Evolutionary conservation across 2,329 filamentous ascomycete species (phyloP).

Genomic region (Elsinoe australis): DNA sequence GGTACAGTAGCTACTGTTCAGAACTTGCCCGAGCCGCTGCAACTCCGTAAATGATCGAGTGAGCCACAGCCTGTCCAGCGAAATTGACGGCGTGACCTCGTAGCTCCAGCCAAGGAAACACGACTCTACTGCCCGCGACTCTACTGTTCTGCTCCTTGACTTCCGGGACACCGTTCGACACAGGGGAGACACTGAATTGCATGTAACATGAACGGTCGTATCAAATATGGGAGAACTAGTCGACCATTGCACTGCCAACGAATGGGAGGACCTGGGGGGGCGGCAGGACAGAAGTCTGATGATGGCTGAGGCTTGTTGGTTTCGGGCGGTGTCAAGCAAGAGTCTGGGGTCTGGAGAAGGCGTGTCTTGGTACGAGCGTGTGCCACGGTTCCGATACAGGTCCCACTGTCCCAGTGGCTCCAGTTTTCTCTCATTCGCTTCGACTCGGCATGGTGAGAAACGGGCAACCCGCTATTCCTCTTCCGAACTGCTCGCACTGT

Average conservation of each 20-base stretch:
- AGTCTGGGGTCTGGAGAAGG: conserved; percentile 8
- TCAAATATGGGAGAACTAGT: background rate
- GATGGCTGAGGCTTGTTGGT: conserved; percentile 12
- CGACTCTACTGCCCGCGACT: background rate
- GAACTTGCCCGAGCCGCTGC: conserved; percentile 15
- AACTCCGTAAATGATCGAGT: conserved; percentile 16
- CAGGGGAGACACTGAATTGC: conserved; percentile 3
- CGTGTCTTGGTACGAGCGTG: conserved; percentile 13
- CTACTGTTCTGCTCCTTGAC: no score
- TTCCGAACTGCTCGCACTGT: conserved; percentile 5
- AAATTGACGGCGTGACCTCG: conserved; percentile 15
- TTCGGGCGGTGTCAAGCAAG: conserved; percentile 15
- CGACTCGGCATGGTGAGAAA: conserved; percentile 15
- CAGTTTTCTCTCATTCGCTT: conserved; percentile 13
- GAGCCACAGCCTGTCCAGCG: conserved; percentile 12
- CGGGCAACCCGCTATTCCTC: conserved; percentile 10
- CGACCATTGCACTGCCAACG: background rate
- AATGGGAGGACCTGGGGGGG: conserved; percentile 8
- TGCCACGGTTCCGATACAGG: conserved; percentile 15
- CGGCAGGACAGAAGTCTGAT: conserved; percentile 10
- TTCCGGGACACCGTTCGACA: conserved; percentile 8
- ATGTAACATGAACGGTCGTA: background rate
- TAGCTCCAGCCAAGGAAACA: conserved; percentile 11
- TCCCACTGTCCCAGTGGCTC: conserved; percentile 12
- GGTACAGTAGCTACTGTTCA: conserved; percentile 14